A percentile compares a stretch with the other conserved stretches of the same genome.
phyloP scores from a whole-genome alignment of 2,329 filamentous ascomycete genomes.

The Hypoxylon sp. region DNA sequence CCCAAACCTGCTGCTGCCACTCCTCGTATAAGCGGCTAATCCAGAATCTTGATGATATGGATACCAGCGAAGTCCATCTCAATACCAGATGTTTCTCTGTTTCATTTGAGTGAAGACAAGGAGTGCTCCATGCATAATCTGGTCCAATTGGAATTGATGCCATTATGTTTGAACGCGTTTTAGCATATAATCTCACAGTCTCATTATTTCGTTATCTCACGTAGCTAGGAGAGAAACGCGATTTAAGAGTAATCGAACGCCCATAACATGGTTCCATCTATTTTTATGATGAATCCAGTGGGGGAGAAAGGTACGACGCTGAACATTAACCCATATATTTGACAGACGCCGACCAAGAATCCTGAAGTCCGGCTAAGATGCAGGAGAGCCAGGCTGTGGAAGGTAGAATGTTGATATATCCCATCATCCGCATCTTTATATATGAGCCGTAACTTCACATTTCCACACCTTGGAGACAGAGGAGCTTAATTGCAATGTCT shows the following conservation, averaged over 20 bases:
- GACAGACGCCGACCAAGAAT: slow-evolving; percentile 30
- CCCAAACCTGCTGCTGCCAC: not conserved
- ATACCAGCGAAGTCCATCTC: not conserved
- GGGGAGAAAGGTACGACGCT: not conserved
- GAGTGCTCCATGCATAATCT: not conserved
- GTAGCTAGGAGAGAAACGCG: not conserved
- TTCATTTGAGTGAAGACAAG: not conserved
- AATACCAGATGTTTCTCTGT: not conserved
- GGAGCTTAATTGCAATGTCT: slow-evolving; percentile 20
- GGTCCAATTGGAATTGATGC: not conserved
- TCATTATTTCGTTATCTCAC: not conserved
- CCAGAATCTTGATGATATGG: not conserved
- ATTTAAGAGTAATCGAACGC: not conserved
- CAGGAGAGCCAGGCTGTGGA: slow-evolving; percentile 4
- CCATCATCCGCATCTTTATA: not conserved
- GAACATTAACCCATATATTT: slow-evolving; percentile 12
- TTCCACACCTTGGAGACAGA: not conserved
- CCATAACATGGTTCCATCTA: not conserved
- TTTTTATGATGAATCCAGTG: not conserved
- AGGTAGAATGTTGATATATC: slow-evolving; percentile 6
- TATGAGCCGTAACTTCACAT: not conserved
- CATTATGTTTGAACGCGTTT: not conserved
- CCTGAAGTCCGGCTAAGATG: slow-evolving; percentile 30
- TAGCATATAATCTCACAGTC: not conserved
- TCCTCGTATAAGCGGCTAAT: slow-evolving; percentile 1